Evolutionary conservation across 1,284 basidiomycete genomes (phyloP).

Genomic region (Vanrija sp.): DNA sequence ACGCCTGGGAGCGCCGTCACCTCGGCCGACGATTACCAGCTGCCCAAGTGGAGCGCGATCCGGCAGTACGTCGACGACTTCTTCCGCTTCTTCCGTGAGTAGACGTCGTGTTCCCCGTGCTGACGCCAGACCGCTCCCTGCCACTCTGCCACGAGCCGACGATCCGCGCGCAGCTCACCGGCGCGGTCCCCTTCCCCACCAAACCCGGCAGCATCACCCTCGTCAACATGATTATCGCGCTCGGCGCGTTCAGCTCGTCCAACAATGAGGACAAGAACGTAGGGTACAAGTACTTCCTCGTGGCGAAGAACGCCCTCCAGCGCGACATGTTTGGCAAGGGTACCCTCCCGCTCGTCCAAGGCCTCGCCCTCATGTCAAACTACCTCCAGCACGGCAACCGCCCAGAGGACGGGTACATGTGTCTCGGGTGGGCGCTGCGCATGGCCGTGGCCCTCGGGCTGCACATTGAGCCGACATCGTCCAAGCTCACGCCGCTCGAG

Average conservation of each 20-base stretch:
- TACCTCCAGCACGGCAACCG: conserved; percentile 25
- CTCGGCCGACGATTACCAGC: neutral
- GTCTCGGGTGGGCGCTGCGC: conserved; percentile 19
- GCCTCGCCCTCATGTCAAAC: conserved; percentile 28
- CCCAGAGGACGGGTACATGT: conserved; percentile 25
- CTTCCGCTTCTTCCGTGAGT: conserved; percentile 16
- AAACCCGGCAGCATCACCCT: conserved; percentile 13
- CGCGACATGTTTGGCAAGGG: conserved; percentile 23
- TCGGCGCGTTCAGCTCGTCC: conserved; percentile 17
- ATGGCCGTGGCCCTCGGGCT: conserved; percentile 24
- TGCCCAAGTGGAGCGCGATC: conserved; percentile 7
- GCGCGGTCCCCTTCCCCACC: conserved; percentile 22
- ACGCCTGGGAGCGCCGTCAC: too few relatives aligned
- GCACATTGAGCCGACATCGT: conserved; percentile 5
- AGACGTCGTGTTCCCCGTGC: conserved; percentile 5
- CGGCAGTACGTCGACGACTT: conserved; percentile 16
- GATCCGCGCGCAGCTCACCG: conserved; percentile 23
- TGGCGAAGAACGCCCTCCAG: conserved; percentile 15
- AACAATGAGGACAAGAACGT: conserved; percentile 4
- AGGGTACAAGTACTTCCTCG: conserved; percentile 18
- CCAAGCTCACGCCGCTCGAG: conserved; percentile 8
- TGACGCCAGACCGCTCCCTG: conserved; percentile 15
- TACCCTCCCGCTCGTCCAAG: conserved; percentile 23
- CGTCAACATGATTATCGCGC: conserved; percentile 26
- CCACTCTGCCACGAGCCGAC: conserved; percentile 31